Evolutionary conservation across 225 moss, liverwort and hornwort species (phyloP), one percentile per base, ranked within the genome.

Genomic region (Antitrichia curtipendula): DNA sequence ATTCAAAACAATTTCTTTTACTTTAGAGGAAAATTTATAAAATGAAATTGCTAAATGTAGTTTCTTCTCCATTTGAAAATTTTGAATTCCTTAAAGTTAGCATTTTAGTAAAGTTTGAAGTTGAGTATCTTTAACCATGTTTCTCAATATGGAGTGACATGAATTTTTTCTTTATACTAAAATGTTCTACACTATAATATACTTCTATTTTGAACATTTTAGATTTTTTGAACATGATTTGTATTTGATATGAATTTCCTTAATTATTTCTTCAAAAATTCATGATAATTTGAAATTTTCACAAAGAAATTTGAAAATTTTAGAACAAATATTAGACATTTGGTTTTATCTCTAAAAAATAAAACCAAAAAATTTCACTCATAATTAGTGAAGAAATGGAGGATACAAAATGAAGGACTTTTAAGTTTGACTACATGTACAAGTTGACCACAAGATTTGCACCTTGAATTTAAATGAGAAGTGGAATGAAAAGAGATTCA

Each of bases 21-120:
- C 1, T 10, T 36, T 65, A 19, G 19, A 65, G 1, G 1, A 20
- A 65, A 63, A 65, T 5, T 18, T 10, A 19, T 3, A n/a, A 65
- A n/a, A 65, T n/a, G 11, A n/a, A 65, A n/a, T 5, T 65, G 0
- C 5, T n/a, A 0, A n/a, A 65, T 20, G 0, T 1, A n/a, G 1
- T 0, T 65, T n/a, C 65, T n/a, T 20, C 10, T 36, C 10, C 0
- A 17, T 9, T 34, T 31, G 62, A 8, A 61, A 34, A 16, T 63
- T 32, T 34, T 20, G 9, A 64, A 63, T 32, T 65, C 20, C 3
- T 65, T 20, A 6, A 65, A 36, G 6, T 11, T 20, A n/a, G 6
- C 21, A 65, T 36, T 36, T 65, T 1, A 20, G 2, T 20, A 11
- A 65, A 65, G 11, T 65, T 20, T 38, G 4, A 38, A 23, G 23